Evolutionary conservation across 1,139 yeast species (phyloP), one percentile per base, ranked within the genome.

Genomic region (Blastobotrys apis): DNA sequence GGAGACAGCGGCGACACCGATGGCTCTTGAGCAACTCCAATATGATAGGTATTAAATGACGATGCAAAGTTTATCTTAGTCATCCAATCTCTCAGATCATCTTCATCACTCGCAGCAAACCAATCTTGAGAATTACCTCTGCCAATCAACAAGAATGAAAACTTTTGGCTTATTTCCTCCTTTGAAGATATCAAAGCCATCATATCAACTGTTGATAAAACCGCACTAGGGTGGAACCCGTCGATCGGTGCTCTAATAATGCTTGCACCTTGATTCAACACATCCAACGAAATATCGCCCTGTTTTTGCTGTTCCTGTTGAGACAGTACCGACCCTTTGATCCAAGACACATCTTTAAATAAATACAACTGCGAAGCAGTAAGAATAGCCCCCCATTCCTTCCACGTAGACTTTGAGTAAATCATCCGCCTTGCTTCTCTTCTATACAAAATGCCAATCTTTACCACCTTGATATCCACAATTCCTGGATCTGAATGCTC

Each of bases 11-110:
- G 39, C 23, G 21, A 30, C 3, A 26, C 9, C 8, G 37, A 30
- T 15, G 33, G 33, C 15, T 53, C 58, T 37, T 56, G 57, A n/a
- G n/a, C n/a, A 16, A 55, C 55, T 5, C 59, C 58, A n/a, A 54
- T 49, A 31, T 62, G 63, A 49, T 77, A 70, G 3, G 74, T 69
- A 36, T 72, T 73, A 39, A 77, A 62, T 0, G 83, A 72, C 1
- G 81, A 75, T 10, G 78, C 65, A 50, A 72, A 70, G 52, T 81
- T 80, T 52, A 81, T 75, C 12, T 74, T 63, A 33, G 67, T 66
- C 39, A 79, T 69, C 87, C 87, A 81, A 26, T 74, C 73, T 15
- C 63, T 57, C 60, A 73, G 64, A 37, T 77, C 83, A 1, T 47
- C 57, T 22, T 57, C 62, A 3, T 53, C 48, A 4, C 50, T 50